These are phyloP conservation scores for Pleodorina starrii DNA, from an alignment of 139 green algal species.

Conservation along the genomic window DNA sequence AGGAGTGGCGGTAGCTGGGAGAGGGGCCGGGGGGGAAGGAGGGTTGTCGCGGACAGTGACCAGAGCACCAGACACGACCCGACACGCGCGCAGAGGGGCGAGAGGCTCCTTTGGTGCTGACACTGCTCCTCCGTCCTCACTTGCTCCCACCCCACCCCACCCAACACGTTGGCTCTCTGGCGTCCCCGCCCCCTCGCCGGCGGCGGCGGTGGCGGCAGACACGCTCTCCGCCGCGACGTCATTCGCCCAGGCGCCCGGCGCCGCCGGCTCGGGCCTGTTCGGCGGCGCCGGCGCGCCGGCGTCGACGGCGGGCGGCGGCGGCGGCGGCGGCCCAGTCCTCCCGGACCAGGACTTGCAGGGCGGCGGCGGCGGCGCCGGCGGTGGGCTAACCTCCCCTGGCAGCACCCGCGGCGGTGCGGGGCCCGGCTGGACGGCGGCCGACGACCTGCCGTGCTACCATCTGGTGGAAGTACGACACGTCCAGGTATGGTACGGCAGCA, in stretches of 20 bases:
- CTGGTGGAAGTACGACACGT: background rate
- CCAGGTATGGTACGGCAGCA: background rate
- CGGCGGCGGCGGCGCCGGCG: background rate
- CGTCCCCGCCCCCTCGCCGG: too few relatives aligned
- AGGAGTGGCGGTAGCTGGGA: too few relatives aligned
- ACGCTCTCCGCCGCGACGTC: background rate
- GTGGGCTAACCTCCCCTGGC: background rate
- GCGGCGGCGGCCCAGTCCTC: too few relatives aligned
- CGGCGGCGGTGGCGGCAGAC: too few relatives aligned
- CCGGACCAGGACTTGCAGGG: too few relatives aligned
- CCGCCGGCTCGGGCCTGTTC: background rate
- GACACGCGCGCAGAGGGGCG: too few relatives aligned
- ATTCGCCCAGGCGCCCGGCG: background rate
- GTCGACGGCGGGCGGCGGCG: background rate
- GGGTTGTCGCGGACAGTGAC: too few relatives aligned
- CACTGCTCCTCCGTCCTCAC: too few relatives aligned
- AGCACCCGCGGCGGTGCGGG: background rate
- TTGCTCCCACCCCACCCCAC: too few relatives aligned
- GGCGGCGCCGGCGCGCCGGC: background rate
- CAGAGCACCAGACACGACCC: too few relatives aligned
- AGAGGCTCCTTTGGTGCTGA: too few relatives aligned
- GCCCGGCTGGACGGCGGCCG: background rate
- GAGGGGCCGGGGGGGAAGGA: background rate
- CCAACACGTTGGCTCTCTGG: too few relatives aligned
- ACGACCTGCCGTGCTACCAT: conserved; percentile 23